Evolutionary conservation across 2,329 filamentous ascomycete species (phyloP).

Genomic region (Alternaria sp.): DNA sequence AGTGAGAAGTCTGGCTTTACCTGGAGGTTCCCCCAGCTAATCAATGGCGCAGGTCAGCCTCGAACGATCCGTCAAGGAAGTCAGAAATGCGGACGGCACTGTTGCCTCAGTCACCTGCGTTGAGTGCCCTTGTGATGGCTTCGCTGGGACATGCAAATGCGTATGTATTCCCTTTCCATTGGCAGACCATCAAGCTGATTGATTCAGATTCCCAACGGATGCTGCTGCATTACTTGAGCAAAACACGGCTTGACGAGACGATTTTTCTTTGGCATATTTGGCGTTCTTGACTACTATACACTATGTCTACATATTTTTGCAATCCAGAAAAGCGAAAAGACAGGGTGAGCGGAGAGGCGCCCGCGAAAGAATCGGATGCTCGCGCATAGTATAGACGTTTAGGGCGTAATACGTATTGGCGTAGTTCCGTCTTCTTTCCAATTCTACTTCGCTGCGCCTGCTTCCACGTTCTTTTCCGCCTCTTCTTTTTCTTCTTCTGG

Average conservation of each 20-base stretch:
- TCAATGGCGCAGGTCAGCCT: constrained; percentile 30
- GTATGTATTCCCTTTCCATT: constrained; percentile 23
- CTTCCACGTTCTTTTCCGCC: constrained; percentile 31
- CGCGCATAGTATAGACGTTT: background rate
- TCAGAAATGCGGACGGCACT: constrained; percentile 24
- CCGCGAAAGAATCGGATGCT: background rate
- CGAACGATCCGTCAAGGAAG: constrained; percentile 28
- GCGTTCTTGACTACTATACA: constrained; percentile 17
- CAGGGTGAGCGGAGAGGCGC: background rate
- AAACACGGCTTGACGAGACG: background rate
- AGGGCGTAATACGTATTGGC: background rate
- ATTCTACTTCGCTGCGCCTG: constrained; percentile 10
- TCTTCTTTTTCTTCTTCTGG: constrained; percentile 63
- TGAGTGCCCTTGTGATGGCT: constrained; percentile 39
- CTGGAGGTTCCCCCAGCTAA: background rate
- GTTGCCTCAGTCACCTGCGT: constrained; percentile 25
- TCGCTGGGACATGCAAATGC: constrained; percentile 32
- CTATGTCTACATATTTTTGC: background rate
- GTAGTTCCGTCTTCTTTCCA: background rate
- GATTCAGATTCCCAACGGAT: constrained; percentile 39
- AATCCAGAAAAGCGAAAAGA: background rate
- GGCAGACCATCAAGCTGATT: background rate
- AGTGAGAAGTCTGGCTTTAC: constrained; percentile 19
- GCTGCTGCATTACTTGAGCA: constrained; percentile 33
- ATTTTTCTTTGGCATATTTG: background rate